A percentile compares a stretch with the other conserved stretches of the same genome.
Conservation (phyloP, 1,284 basidiomycete genomes). For the Ceratorhiza oryzae-sativae region DNA sequence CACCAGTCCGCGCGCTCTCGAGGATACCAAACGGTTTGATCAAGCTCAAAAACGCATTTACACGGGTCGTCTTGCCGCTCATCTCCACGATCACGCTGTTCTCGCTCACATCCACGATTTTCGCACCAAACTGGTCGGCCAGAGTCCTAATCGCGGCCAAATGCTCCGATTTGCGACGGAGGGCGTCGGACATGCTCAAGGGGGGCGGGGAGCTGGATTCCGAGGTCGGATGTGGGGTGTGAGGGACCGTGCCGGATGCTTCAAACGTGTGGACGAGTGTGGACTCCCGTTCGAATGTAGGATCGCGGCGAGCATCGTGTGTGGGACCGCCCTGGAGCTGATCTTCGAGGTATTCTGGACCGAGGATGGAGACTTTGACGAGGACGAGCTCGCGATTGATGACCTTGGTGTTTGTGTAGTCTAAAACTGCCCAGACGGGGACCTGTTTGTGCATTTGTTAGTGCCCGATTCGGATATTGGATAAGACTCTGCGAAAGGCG, state of each 20-base stretch:
- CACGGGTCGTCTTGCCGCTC: conserved; percentile 88
- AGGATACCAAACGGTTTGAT: conserved; percentile 95
- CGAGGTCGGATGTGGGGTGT: conserved; percentile 45
- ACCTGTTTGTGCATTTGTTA: conserved; percentile 63
- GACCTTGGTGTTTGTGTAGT: conserved; percentile 90
- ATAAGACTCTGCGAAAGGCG: conserved; percentile 48
- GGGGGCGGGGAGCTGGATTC: conserved; percentile 57
- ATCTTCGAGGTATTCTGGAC: conserved; percentile 95
- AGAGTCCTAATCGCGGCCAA: conserved; percentile 86
- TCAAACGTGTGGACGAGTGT: conserved; percentile 79
- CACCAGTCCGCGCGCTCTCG: conserved; percentile 91
- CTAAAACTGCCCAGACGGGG: conserved; percentile 96
- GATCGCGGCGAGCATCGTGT: conserved; percentile 66
- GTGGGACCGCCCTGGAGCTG: conserved; percentile 85
- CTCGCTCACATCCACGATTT: conserved; percentile 94
- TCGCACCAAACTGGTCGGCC: conserved; percentile 88
- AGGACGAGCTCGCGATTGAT: conserved; percentile 89
- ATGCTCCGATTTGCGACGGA: conserved; percentile 90
- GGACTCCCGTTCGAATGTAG: conserved; percentile 69
- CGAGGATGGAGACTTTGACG: conserved; percentile 93
- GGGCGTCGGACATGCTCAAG: conserved; percentile 79
- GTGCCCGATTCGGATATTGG: not conserved
- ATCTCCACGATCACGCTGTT: conserved; percentile 95
- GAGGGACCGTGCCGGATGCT: conserved; percentile 55
- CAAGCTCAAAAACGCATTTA: conserved; percentile 92